A percentile compares a stretch with the other conserved stretches of the same genome.
These are phyloP conservation scores for Skeletonema tropicum DNA, from an alignment of 108 stramenopile genomes.

Conservation along the genomic window DNA sequence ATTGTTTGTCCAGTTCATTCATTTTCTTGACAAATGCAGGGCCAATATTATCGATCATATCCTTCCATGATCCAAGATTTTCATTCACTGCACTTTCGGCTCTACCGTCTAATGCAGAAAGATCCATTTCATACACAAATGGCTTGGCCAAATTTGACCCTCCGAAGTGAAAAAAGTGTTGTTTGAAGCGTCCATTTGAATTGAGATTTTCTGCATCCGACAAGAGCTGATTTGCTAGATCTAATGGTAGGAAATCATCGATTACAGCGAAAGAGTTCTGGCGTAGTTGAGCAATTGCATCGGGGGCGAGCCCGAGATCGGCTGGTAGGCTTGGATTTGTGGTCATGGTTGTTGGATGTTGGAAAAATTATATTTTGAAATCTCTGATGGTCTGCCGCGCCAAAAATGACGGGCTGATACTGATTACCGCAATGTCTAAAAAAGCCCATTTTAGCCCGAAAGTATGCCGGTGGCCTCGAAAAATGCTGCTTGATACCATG, in stretches of 20 bases:
- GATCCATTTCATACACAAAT: slow-evolving; percentile 34
- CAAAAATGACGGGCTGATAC: not conserved
- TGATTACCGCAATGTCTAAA: not conserved
- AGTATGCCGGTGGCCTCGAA: no score
- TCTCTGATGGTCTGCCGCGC: not conserved
- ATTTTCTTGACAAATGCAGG: slow-evolving; percentile 26
- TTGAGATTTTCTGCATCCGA: slow-evolving; percentile 20
- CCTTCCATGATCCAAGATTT: slow-evolving; percentile 23
- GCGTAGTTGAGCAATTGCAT: slow-evolving; percentile 13
- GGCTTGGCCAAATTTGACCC: slow-evolving; percentile 28
- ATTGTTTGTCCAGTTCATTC: slow-evolving; percentile 23
- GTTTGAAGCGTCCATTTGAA: slow-evolving; percentile 15
- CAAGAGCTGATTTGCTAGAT: slow-evolving; percentile 21
- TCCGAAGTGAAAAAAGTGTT: slow-evolving; percentile 41
- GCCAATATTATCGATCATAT: slow-evolving; percentile 19
- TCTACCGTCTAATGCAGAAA: slow-evolving; percentile 3
- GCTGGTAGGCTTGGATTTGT: not conserved
- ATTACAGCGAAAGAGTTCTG: slow-evolving; percentile 14
- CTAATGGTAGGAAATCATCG: slow-evolving; percentile 21
- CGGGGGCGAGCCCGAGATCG: slow-evolving; percentile 9
- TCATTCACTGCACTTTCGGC: not conserved
- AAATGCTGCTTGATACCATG: no score
- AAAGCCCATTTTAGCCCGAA: no score
- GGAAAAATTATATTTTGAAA: no score
- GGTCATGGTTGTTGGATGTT: no score